Conservation (phyloP, 225 moss, liverwort and hornwort species). For the Pseudoscleropodium purum region DNA sequence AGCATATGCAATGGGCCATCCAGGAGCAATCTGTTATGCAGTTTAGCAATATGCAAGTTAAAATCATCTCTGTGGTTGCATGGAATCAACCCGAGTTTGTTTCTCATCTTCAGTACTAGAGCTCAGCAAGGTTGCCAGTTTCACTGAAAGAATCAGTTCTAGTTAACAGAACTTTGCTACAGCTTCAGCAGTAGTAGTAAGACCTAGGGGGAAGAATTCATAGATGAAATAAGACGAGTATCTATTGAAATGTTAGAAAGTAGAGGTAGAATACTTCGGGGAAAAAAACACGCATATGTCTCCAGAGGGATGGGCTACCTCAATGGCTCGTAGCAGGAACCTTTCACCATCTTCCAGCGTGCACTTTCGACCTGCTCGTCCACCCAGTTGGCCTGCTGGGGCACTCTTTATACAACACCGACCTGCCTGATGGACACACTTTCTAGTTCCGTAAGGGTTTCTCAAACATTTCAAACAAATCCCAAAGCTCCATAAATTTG, state of each 20-base stretch:
- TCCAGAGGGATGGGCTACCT: conserved; percentile 20
- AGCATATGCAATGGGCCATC: conserved; percentile 61
- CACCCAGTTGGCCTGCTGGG: conserved; percentile 56
- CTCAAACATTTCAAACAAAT: neutral
- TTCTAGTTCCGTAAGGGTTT: neutral
- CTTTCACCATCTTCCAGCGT: conserved; percentile 72
- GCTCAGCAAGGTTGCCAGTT: neutral
- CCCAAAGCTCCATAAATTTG: neutral
- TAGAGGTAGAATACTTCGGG: neutral
- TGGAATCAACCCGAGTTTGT: neutral
- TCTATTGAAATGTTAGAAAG: neutral
- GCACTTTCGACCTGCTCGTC: conserved; percentile 71
- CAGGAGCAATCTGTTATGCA: conserved; percentile 62
- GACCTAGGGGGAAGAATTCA: neutral
- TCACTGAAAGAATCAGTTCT: neutral
- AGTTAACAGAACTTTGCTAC: neutral
- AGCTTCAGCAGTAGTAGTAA: neutral
- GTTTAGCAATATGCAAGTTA: neutral
- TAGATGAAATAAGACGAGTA: neutral
- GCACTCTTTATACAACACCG: conserved; percentile 51
- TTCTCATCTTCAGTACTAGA: neutral
- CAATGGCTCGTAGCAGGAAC: conserved; percentile 54
- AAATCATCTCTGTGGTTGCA: neutral
- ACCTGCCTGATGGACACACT: conserved; percentile 41
- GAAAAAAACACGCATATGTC: too few species aligned